Evolutionary conservation across 129 eudicot species (phyloP).

Genomic region (Saussurea involucrata): DNA sequence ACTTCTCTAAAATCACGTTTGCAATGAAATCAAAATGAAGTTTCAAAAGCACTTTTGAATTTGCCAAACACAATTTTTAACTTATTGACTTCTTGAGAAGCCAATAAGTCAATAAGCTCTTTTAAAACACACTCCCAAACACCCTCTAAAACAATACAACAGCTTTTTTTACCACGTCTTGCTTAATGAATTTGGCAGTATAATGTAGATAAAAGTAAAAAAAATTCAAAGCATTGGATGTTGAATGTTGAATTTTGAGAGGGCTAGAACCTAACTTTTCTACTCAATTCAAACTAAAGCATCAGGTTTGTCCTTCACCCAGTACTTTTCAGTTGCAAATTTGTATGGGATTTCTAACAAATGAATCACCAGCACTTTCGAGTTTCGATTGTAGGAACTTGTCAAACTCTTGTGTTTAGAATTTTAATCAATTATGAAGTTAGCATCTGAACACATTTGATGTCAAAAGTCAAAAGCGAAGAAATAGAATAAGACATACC

Average conservation of each 20-base stretch:
- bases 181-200: not conserved
- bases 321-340: too few species aligned
- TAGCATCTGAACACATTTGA: not conserved
- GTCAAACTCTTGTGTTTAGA: not conserved
- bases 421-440: not conserved
- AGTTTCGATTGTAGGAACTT: too few species aligned
- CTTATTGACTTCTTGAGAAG: too few species aligned
- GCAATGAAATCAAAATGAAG: too few species aligned
- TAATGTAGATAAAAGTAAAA: not conserved
- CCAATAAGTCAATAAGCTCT: too few species aligned
- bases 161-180: not conserved
- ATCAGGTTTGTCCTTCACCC: not conserved
- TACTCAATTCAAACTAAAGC: not conserved
- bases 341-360: too few species aligned
- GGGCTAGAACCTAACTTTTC: not conserved
- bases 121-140: too few species aligned
- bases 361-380: too few species aligned
- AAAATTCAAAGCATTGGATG: not conserved
- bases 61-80: too few species aligned
- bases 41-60: too few species aligned
- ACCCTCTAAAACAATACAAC: not conserved
- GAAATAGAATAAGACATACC: conserved; percentile 34
- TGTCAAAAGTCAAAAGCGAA: not conserved
- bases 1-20: too few species aligned
- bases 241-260: not conserved